Conservation (phyloP, 106 monocot genomes). For the Iris macrosiphon region DNA sequence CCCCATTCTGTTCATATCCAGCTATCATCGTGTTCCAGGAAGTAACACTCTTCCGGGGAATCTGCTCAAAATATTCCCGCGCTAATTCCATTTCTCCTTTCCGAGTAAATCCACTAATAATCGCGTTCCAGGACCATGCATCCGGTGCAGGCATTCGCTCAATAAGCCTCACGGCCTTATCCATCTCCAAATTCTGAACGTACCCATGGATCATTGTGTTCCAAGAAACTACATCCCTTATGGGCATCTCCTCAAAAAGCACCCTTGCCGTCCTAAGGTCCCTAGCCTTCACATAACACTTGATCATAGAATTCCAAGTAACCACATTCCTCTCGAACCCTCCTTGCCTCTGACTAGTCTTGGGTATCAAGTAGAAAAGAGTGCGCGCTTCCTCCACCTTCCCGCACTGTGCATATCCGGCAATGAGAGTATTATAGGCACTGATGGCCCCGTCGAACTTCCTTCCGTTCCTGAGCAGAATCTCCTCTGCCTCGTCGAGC, state of each 20-base stretch:
- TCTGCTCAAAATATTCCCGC: constrained; percentile 34
- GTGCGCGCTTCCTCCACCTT: constrained; percentile 42
- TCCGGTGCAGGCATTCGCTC: constrained; percentile 36
- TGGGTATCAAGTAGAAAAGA: constrained; percentile 54
- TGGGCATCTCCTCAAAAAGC: constrained; percentile 73
- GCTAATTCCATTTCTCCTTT: constrained; percentile 49
- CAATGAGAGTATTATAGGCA: constrained; percentile 78
- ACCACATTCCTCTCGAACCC: constrained; percentile 53
- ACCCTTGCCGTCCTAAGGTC: constrained; percentile 37
- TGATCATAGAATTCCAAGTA: constrained; percentile 92
- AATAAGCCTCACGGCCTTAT: constrained; percentile 56
- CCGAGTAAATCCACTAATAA: constrained; percentile 56
- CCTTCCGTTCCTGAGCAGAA: constrained; percentile 14
- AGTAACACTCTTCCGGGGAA: constrained; percentile 42
- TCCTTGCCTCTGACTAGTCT: background rate
- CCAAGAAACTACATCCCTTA: constrained; percentile 68
- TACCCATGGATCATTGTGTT: constrained; percentile 84
- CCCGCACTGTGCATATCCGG: constrained; percentile 47
- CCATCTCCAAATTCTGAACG: constrained; percentile 27
- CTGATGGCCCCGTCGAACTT: constrained; percentile 31
- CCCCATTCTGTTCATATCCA: constrained; percentile 61
- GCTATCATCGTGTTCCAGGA: constrained; percentile 86
- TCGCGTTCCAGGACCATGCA: constrained; percentile 60
- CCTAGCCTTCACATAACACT: constrained; percentile 67
- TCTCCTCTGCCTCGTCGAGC: constrained; percentile 42